Conservation (phyloP, 192 early-diverging fungal genomes). For the Coemansia asiatica region DNA sequence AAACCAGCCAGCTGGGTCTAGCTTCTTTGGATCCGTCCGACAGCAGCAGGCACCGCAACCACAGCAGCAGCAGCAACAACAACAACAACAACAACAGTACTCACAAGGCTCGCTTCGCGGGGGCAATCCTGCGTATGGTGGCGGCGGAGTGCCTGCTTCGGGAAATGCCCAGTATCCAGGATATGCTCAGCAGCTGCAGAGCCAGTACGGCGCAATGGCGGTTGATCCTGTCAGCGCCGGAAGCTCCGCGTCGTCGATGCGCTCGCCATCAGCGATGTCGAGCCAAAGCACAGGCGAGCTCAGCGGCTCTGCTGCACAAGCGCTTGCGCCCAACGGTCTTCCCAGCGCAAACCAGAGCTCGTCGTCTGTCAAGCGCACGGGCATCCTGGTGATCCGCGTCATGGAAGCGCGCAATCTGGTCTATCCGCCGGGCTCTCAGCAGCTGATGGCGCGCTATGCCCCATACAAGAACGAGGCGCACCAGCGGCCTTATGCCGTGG, state of each 20-base stretch:
- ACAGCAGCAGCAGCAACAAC: conserved; percentile 14
- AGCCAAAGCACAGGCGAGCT: conserved; percentile 7
- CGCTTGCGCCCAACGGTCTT: conserved; percentile 47
- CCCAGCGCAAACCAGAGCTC: conserved; percentile 34
- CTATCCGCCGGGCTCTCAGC: conserved; percentile 63
- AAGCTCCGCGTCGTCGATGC: conserved; percentile 33
- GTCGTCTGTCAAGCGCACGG: conserved; percentile 53
- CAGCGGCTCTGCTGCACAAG: background rate
- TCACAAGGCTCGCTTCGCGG: background rate
- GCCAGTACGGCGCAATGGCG: background rate
- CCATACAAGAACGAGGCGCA: conserved; percentile 59
- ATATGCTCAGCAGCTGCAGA: conserved; percentile 15
- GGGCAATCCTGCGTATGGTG: background rate
- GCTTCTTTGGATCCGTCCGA: conserved; percentile 13
- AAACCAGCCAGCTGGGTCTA: conserved; percentile 12
- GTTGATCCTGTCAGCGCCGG: conserved; percentile 2
- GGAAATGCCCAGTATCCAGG: background rate
- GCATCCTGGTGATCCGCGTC: conserved; percentile 78
- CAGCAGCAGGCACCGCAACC: conserved; percentile 21
- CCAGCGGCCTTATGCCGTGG: conserved; percentile 83
- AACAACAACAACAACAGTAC: conserved; percentile 8
- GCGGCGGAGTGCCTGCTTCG: background rate
- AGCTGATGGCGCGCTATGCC: conserved; percentile 55
- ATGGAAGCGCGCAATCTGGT: conserved; percentile 79
- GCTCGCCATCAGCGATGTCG: conserved; percentile 18